Conservation (phyloP, 768 basidiomycete genomes). For the Coprinopsis strossmayeri region DNA sequence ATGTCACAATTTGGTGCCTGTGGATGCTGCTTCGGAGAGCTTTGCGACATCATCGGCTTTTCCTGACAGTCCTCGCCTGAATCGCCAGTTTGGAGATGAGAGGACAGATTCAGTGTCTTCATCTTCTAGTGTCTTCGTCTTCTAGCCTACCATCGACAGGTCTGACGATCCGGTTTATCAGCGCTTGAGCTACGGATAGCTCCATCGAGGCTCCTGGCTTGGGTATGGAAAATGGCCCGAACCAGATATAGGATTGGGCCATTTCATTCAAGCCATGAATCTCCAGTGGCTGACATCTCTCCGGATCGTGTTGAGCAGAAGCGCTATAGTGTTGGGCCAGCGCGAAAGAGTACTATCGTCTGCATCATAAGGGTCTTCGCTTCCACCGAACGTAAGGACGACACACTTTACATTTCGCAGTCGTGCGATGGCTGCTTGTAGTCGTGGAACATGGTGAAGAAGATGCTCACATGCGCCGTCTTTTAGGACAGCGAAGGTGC, state of each 20-base stretch:
- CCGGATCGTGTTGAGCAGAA: constrained; percentile 5
- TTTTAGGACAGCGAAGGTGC: too few species aligned
- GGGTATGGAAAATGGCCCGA: too few species aligned
- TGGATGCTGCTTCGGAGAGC: not conserved
- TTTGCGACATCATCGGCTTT: not conserved
- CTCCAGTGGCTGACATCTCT: not conserved
- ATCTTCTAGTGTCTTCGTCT: too few species aligned
- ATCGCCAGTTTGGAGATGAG: too few species aligned
- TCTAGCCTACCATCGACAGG: too few species aligned
- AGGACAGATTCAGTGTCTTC: too few species aligned
- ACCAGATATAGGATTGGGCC: too few species aligned
- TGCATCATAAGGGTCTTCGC: not conserved
- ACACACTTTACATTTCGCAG: not conserved
- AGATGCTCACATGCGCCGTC: not conserved
- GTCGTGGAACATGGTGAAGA: not conserved
- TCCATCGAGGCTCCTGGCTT: too few species aligned
- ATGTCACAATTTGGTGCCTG: not conserved
- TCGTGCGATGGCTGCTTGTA: not conserved
- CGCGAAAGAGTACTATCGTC: not conserved
- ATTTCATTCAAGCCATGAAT: not conserved
- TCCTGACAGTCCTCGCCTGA: not conserved
- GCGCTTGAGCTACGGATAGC: too few species aligned
- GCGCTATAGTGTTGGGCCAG: not conserved
- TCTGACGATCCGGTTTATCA: too few species aligned
- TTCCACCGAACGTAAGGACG: not conserved